Base-by-base conservation (phyloP, 805 yeast genomes). In the Millerago galiae region DNA sequence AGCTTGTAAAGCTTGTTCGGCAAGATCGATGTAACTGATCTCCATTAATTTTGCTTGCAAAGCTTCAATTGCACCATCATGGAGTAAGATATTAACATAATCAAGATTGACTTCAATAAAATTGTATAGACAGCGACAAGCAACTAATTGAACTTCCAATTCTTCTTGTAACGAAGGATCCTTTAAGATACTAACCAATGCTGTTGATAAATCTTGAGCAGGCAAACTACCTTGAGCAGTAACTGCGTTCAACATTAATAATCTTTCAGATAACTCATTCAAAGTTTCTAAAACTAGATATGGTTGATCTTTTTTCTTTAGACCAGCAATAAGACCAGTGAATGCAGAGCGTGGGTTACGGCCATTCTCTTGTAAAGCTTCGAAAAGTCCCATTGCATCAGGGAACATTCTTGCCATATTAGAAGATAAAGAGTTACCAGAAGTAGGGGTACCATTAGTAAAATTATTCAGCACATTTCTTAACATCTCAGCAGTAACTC, bases 1-100 rank as follows among this genome's bases (percentile, higher is more conserved):
- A 0, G 90, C 79, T 54, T 82, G 90, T 33, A 89, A 63, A 0
- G 89, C 88, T 61, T 90, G 96, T 57, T 91, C 99, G 0, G 96
- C 95, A 41, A 91, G 67, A 58, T 91, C 99, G 41, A 91, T 90
- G 56, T 77, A 90, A 42, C 80, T 78, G 14, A 91, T 81, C 48
- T 87, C 95, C 44, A 75, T 55, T 30, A 93, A 61, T 47, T 83
- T 84, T 6, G 70, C 65, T 50, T 83, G 76, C 21, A 93, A 67
- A 0, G 76, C 78, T 35, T 78, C 81, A 8, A 89, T 72, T 1
- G 81, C 83, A 32, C 83, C 82, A 14, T 76, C 76, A 16, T 72
- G 67, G 3, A 87, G 80, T 3, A 87, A 80, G 29, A 71, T 74
- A 40, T 73, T 71, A 7, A 80, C 73, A 35, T 79, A 75, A 36